Evolutionary conservation across 202 grass and related monocot species (phyloP).

Genomic region (Schoenoplectus tabernaemontani): DNA sequence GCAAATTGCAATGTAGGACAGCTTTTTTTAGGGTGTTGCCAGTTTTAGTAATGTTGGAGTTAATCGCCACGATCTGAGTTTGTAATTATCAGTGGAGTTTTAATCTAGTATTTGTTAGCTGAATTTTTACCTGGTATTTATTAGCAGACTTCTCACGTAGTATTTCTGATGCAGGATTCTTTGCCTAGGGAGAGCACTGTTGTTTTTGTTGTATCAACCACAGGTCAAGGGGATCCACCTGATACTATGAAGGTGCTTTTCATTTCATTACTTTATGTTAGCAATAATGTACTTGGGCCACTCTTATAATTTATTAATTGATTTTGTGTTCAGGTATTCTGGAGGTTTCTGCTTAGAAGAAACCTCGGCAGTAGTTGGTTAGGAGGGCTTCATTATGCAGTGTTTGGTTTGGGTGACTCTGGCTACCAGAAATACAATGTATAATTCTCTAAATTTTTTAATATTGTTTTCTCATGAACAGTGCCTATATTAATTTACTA

Average conservation of each 20-base stretch:
- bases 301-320: neutral
- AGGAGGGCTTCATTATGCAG: conserved; percentile 47
- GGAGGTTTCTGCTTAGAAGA: conserved; percentile 59
- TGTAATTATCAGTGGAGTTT: neutral
- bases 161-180: conserved; percentile 31
- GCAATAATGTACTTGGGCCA: neutral
- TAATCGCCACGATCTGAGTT: neutral
- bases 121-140: neutral
- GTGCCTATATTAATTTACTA: neutral
- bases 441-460: conserved; percentile 12
- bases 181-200: conserved; percentile 40
- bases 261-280: neutral
- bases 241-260: conserved; percentile 77
- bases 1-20: neutral
- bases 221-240: conserved; percentile 76
- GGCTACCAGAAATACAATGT: conserved; percentile 95
- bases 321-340: conserved; percentile 46
- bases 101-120: too few relatives aligned
- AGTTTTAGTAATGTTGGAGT: neutral
- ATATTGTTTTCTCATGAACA: neutral
- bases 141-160: neutral
- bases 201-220: conserved; percentile 86
- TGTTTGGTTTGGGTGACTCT: conserved; percentile 91
- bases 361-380: conserved; percentile 54
- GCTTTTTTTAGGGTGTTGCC: neutral